Base-by-base conservation (phyloP, 169 alveolate species). In the Plasmodium ovale region DNA sequence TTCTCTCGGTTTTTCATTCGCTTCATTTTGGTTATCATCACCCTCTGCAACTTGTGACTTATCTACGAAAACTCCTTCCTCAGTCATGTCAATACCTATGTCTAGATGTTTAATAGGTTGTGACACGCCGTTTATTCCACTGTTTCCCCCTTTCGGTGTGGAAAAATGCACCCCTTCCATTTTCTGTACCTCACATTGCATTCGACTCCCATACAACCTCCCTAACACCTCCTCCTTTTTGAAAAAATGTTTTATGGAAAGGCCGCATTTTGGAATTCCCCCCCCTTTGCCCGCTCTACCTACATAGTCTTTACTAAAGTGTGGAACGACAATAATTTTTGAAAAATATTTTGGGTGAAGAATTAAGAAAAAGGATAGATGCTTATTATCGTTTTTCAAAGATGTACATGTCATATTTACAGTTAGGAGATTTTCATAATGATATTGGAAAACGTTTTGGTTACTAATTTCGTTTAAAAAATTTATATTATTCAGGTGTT, bases 341-440 rank as follows among this genome's bases (percentile, higher is more conserved):
- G 87, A 85, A 60, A 54, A 85, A 14, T 53, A 1, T 14, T 54
- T 58, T 27, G 91, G 91, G 25, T 85, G 77, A 14, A 85, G 39
- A 27, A 85, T 39, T 9, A 85, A 25, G 56, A 37, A 85, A 68
- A 85, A 85, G 16, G 74, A 85, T 29, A 85, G 31, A 35, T 19
- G 42, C 33, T 5, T 33, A 10, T 60, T 77, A 10, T 60, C 47
- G 9, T 54, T 59, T 29, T 53, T n/a, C 29, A 62, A 9, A 31
- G 16, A 29, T 16, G 62, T 79, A 64, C 16, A 85, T 68, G 25
- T 31, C 19, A 85, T 1, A 31, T 16, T 39, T 3, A 85, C 53
- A n/a, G 91, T 69, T 33, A 85, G 7, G 23, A 85, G 47, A 39
- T 85, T 85, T 37, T 54, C 87, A 27, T 44, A 85, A 14, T 58